Percentiles rank a stretch among this genome's conserved stretches.
Conservation (phyloP, 257 asterid species). For the Gynochthodes officinalis region DNA sequence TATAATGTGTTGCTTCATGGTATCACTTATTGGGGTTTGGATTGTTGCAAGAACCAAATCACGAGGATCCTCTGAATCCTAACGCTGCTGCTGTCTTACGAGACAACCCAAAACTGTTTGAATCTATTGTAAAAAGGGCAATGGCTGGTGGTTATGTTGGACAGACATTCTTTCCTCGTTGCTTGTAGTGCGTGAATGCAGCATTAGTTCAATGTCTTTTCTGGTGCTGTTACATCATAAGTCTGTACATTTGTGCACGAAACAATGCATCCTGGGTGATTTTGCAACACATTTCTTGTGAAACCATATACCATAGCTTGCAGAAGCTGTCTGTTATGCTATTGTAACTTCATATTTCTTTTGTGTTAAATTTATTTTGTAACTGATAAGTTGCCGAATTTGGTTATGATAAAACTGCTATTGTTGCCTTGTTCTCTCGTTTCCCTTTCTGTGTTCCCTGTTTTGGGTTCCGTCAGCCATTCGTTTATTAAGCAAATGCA, state of each 20-base stretch:
- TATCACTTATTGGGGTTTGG: slow-evolving; percentile 30
- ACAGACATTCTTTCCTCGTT: slow-evolving; percentile 70
- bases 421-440: not conserved
- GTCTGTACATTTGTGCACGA: slow-evolving; percentile 37
- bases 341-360: too few relatives aligned
- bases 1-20: too few relatives aligned
- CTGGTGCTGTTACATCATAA: slow-evolving; percentile 24
- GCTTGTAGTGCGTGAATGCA: slow-evolving; percentile 50
- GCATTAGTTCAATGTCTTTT: too few relatives aligned
- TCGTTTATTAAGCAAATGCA: not conserved
- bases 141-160: slow-evolving; percentile 89
- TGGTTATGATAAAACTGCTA: not conserved
- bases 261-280: slow-evolving; percentile 19
- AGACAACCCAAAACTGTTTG: slow-evolving; percentile 93
- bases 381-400: slow-evolving; percentile 10
- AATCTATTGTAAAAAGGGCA: slow-evolving; percentile 84
- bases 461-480: not conserved
- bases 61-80: slow-evolving; percentile 90
- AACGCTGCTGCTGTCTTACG: slow-evolving; percentile 87
- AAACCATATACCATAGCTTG: too few relatives aligned
- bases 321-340: too few relatives aligned
- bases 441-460: not conserved
- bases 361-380: too few relatives aligned
- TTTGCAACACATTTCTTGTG: too few relatives aligned
- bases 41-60: slow-evolving; percentile 74